Percentiles rank a stretch among this genome's conserved stretches.
These are phyloP conservation scores for Phytophthora pini DNA, from an alignment of 352 stramenopile genomes.

Conservation along the genomic window DNA sequence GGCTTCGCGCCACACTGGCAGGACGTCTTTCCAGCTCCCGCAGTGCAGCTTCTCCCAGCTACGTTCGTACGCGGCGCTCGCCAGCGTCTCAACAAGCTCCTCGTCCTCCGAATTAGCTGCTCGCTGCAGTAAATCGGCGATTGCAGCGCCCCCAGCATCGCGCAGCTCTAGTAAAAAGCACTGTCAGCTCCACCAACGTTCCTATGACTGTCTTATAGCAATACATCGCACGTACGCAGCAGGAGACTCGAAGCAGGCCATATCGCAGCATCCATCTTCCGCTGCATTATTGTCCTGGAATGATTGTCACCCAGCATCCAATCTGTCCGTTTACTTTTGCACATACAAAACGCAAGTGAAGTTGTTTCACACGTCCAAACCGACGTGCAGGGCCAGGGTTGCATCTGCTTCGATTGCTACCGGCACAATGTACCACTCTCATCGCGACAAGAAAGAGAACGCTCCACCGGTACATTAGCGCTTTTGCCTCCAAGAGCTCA, in stretches of 20 bases:
- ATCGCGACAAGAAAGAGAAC: background rate
- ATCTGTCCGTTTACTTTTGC: constrained; percentile 25
- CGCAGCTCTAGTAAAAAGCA: constrained; percentile 39
- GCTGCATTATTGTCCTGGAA: constrained; percentile 1
- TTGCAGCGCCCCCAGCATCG: constrained; percentile 47
- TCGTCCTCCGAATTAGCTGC: constrained; percentile 16
- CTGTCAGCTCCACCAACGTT: background rate
- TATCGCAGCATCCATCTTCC: constrained; percentile 5
- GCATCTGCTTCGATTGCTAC: constrained; percentile 16
- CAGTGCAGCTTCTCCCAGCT: constrained; percentile 82
- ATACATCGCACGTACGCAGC: constrained; percentile 24
- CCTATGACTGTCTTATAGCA: background rate
- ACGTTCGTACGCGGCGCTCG: constrained; percentile 55
- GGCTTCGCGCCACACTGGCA: constrained; percentile 58
- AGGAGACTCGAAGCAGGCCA: constrained; percentile 29
- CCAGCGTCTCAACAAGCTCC: constrained; percentile 18
- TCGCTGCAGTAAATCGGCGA: constrained; percentile 50
- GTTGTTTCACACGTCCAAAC: constrained; percentile 15
- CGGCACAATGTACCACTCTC: constrained; percentile 7
- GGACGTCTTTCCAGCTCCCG: constrained; percentile 72
- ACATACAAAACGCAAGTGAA: constrained; percentile 30
- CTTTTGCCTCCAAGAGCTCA: constrained; percentile 25
- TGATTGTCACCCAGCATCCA: constrained; percentile 13
- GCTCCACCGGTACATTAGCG: constrained; percentile 15
- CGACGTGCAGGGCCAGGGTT: constrained; percentile 27